A percentile compares a stretch with the other conserved stretches of the same genome.
These are phyloP conservation scores for Syzygium aromaticum DNA, from an alignment of 345 rosid species.

Conservation along the genomic window DNA sequence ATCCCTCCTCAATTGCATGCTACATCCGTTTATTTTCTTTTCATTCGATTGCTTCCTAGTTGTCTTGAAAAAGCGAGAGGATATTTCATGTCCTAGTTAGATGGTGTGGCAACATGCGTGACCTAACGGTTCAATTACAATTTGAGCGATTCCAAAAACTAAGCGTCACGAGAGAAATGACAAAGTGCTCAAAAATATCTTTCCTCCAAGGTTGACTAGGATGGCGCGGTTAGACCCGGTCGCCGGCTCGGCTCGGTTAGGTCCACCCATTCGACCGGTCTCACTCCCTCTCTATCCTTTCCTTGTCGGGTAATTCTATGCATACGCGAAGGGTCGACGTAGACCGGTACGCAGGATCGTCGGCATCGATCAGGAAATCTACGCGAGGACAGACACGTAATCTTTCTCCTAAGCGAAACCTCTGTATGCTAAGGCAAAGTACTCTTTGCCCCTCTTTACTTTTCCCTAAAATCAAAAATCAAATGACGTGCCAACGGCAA, in stretches of 20 bases:
- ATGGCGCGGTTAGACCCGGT: too few relatives aligned
- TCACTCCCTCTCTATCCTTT: background rate
- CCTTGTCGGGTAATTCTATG: background rate
- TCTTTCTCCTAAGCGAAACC: background rate
- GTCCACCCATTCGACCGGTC: background rate
- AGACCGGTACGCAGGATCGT: background rate
- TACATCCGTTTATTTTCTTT: background rate
- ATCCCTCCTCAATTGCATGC: background rate
- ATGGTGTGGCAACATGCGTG: background rate
- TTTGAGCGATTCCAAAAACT: fast-evolving
- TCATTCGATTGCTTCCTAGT: background rate
- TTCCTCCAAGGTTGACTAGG: background rate
- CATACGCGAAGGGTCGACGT: too few relatives aligned
- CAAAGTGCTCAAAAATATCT: background rate
- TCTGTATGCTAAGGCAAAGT: background rate
- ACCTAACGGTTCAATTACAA: background rate
- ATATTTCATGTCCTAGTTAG: background rate
- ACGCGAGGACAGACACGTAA: background rate
- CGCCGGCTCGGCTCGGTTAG: fast-evolving
- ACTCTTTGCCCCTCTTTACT: background rate
- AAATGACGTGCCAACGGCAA: background rate
- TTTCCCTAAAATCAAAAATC: background rate
- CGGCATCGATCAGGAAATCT: background rate
- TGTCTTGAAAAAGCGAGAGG: background rate
- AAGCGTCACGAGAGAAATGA: background rate